Percentiles rank a stretch among this genome's conserved stretches.
Conservation (phyloP, 129 eudicot genomes). For the Gnaphalium uliginosum region DNA sequence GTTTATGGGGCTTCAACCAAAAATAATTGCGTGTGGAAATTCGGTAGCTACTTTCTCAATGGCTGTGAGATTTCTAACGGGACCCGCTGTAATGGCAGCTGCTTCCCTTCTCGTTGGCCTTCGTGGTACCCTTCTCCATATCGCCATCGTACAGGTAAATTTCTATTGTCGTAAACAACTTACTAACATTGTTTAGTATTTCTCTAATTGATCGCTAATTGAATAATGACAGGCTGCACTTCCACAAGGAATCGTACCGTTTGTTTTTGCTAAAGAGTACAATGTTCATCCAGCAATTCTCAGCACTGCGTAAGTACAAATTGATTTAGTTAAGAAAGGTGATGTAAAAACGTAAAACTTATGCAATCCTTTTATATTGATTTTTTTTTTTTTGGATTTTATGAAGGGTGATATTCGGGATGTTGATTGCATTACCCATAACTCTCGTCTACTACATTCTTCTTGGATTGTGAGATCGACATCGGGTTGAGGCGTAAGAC, state of each 20-base stretch:
- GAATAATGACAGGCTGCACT: slow-evolving; percentile 72
- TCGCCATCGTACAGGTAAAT: slow-evolving; percentile 85
- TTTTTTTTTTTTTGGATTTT: background rate
- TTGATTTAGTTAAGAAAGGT: background rate
- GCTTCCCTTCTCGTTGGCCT: slow-evolving; percentile 86
- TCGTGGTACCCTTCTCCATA: slow-evolving; percentile 85
- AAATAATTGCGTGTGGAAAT: slow-evolving; percentile 92
- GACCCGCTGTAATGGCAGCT: slow-evolving; percentile 90
- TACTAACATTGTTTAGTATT: background rate
- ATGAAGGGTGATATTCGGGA: slow-evolving; percentile 86
- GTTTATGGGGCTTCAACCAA: slow-evolving; percentile 98
- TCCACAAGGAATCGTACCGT: slow-evolving; percentile 98
- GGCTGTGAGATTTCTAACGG: slow-evolving; percentile 94
- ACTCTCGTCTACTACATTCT: slow-evolving; percentile 84
- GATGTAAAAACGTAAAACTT: background rate
- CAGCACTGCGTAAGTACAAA: slow-evolving; percentile 76
- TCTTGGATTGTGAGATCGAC: slow-evolving; percentile 59
- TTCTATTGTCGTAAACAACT: background rate
- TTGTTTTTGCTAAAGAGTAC: slow-evolving; percentile 94
- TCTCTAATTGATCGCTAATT: too few relatives aligned
- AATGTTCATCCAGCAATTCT: slow-evolving; percentile 91
- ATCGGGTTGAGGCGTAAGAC: slow-evolving; percentile 9
- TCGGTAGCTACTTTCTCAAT: slow-evolving; percentile 79
- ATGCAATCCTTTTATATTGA: background rate
- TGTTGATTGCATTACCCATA: slow-evolving; percentile 92